Evolutionary conservation across 768 basidiomycete genomes (phyloP).

Genomic region (Kwoniella sp.): DNA sequence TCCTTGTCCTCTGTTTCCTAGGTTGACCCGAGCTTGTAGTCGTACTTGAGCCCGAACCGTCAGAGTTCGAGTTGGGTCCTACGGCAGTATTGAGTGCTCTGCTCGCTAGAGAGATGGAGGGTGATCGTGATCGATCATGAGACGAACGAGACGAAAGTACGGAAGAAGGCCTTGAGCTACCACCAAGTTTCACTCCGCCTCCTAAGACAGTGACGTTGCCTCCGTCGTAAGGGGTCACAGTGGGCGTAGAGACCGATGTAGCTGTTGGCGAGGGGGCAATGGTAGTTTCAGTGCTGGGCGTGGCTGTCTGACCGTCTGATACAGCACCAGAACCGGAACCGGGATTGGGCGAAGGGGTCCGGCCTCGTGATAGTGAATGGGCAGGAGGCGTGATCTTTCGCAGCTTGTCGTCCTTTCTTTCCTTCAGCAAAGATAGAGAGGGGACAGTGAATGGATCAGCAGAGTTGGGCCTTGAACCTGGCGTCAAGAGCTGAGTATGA

Average conservation of each 20-base stretch:
- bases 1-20: slow-evolving; percentile 40
- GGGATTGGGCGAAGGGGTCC: slow-evolving; percentile 27
- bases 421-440: slow-evolving; percentile 3
- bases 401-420: slow-evolving; percentile 8
- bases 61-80: slow-evolving; percentile 24
- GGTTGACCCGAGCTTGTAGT: neutral
- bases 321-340: neutral
- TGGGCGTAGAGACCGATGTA: slow-evolving; percentile 25
- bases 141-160: slow-evolving; percentile 32
- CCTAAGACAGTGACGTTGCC: slow-evolving; percentile 57
- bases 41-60: neutral
- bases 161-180: slow-evolving; percentile 38
- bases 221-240: slow-evolving; percentile 56
- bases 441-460: slow-evolving; percentile 38
- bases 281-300: slow-evolving; percentile 23
- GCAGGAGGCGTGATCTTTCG: slow-evolving; percentile 19
- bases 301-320: slow-evolving; percentile 3
- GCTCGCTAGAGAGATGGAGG: slow-evolving; percentile 46
- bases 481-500: slow-evolving; percentile 43
- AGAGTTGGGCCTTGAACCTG: slow-evolving; percentile 40
- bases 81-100: slow-evolving; percentile 38
- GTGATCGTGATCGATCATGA: slow-evolving; percentile 40
- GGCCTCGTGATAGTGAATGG: slow-evolving; percentile 10
- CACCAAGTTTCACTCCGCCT: slow-evolving; percentile 57
- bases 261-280: slow-evolving; percentile 11